phyloP scores from a whole-genome alignment of 2,329 filamentous ascomycete species.

The Diplocarpon rosae region DNA sequence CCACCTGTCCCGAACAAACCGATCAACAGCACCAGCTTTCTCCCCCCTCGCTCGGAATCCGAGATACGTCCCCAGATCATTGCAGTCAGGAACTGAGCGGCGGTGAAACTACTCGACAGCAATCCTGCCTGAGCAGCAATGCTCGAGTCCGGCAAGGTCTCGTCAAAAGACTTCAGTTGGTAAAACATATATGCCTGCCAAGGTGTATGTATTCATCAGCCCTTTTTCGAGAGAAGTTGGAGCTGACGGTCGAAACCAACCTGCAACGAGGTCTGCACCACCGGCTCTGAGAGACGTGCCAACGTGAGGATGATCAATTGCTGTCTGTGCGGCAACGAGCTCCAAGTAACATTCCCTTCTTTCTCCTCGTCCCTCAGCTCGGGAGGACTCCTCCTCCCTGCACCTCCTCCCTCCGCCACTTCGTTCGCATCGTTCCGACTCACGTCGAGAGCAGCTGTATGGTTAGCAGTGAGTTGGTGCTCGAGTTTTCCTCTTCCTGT shows the following conservation, averaged over 20 bases:
- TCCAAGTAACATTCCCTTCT: conserved; percentile 10
- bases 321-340: conserved; percentile 38
- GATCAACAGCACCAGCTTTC: conserved; percentile 44
- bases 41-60: conserved; percentile 49
- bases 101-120: conserved; percentile 68
- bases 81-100: conserved; percentile 65
- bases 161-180: conserved; percentile 68
- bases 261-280: conserved; percentile 56
- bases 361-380: conserved; percentile 3
- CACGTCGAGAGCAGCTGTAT: conserved; percentile 3
- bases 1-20: conserved; percentile 50
- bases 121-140: conserved; percentile 71
- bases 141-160: conserved; percentile 42
- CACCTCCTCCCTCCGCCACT: conserved; percentile 8
- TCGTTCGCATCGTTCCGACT: conserved; percentile 8
- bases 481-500: neutral
- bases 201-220: neutral
- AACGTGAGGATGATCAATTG: conserved; percentile 71
- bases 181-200: conserved; percentile 64
- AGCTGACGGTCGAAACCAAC: no score
- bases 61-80: conserved; percentile 55
- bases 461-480: conserved; percentile 1
- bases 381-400: neutral
- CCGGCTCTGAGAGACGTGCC: conserved; percentile 68
- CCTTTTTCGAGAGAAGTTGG: neutral